These are phyloP conservation scores for Hyphopichia burtonii DNA, from an alignment of 1,139 yeast genomes.

Conservation along the genomic window DNA sequence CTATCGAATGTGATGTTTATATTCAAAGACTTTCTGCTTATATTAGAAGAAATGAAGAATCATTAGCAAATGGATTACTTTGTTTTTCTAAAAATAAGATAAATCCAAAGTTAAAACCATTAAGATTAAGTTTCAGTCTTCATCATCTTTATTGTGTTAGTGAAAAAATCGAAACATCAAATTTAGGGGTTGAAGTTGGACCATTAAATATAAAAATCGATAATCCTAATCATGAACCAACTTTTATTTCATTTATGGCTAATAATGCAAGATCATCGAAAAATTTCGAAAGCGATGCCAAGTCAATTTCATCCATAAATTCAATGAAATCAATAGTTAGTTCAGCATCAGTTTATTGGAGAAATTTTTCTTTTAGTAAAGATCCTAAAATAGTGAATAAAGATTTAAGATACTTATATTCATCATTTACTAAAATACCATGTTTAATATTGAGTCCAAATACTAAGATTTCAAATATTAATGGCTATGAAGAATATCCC, in stretches of 20 bases:
- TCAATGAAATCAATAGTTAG: slow-evolving; percentile 59
- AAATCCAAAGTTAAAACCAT: slow-evolving; percentile 42
- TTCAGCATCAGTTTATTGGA: slow-evolving; percentile 46
- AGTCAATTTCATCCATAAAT: slow-evolving; percentile 61
- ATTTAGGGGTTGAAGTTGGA: slow-evolving; percentile 58
- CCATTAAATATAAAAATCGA: slow-evolving; percentile 61
- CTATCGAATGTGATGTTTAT: slow-evolving; percentile 45
- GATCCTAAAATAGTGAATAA: slow-evolving; percentile 45
- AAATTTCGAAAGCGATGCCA: slow-evolving; percentile 54
- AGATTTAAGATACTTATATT: slow-evolving; percentile 57
- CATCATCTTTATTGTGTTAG: slow-evolving; percentile 64
- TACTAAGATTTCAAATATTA: slow-evolving; percentile 53
- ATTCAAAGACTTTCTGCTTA: slow-evolving; percentile 42
- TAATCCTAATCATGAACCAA: slow-evolving; percentile 57
- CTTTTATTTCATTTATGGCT: slow-evolving; percentile 53
- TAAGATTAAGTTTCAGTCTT: slow-evolving; percentile 54
- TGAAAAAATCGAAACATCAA: slow-evolving; percentile 55
- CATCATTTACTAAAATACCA: slow-evolving; percentile 67
- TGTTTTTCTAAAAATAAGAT: slow-evolving; percentile 36
- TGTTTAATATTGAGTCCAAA: slow-evolving; percentile 61
- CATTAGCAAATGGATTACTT: slow-evolving; percentile 45
- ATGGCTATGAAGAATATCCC: slow-evolving; percentile 68
- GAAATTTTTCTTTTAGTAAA: slow-evolving; percentile 34
- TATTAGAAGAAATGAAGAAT: slow-evolving; percentile 43
- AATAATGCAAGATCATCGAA: slow-evolving; percentile 44